phyloP scores from a whole-genome alignment of 257 asterid genomes.

The Osmanthus fragrans region DNA sequence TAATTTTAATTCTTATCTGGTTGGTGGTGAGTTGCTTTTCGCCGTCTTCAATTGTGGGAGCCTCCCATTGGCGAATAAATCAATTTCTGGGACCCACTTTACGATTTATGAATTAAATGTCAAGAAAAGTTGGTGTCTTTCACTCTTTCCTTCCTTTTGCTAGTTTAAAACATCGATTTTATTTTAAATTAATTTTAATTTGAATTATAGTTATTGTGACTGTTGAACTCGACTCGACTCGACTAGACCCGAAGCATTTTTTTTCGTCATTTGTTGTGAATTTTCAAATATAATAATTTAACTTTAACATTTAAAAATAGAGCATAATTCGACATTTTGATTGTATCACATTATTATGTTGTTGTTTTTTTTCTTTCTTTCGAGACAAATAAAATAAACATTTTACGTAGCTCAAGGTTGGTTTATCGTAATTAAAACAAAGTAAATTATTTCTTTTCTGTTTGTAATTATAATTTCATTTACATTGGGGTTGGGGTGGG shows the following conservation, averaged over 20 bases:
- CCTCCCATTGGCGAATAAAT: constrained; percentile 16
- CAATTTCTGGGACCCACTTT: constrained; percentile 31
- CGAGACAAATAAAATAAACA: too few relatives aligned
- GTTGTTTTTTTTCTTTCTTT: too few relatives aligned
- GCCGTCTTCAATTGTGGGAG: constrained; percentile 40
- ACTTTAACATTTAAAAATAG: too few relatives aligned
- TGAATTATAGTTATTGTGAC: background rate
- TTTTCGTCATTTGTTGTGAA: background rate
- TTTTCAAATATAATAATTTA: background rate
- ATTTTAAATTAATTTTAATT: background rate
- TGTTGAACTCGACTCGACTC: background rate
- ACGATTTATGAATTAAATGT: background rate
- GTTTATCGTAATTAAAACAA: background rate
- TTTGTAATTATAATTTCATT: too few relatives aligned
- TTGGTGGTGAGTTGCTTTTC: constrained; percentile 46
- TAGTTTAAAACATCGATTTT: constrained; percentile 19
- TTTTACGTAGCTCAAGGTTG: background rate
- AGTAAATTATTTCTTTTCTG: too few relatives aligned
- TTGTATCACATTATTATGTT: too few relatives aligned
- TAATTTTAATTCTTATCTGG: background rate
- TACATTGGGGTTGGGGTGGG: too few relatives aligned
- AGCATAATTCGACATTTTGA: background rate
- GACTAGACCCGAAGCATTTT: too few relatives aligned
- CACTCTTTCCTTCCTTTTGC: background rate
- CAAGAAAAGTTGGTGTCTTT: constrained; percentile 5